A percentile compares a stretch with the other conserved stretches of the same genome.
Conservation (phyloP, 192 early-diverging fungal genomes). For the Borealophlyctis nickersoniae region DNA sequence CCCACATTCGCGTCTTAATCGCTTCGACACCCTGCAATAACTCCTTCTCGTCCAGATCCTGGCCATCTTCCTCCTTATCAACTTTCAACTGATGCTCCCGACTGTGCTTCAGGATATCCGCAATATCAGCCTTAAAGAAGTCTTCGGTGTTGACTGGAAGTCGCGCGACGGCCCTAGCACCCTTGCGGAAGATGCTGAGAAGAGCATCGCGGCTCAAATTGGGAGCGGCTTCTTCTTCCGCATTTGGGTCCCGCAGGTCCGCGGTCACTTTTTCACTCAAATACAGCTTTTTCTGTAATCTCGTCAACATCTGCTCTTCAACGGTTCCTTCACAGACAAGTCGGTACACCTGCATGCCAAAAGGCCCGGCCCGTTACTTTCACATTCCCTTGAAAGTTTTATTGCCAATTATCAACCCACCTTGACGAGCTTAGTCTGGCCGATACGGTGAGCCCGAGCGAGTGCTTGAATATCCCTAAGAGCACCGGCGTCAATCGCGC, state of each 20-base stretch:
- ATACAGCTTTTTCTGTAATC: constrained; percentile 61
- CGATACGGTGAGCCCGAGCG: constrained; percentile 75
- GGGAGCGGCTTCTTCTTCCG: constrained; percentile 24
- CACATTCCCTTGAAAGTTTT: no score
- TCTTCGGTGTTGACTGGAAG: constrained; percentile 12
- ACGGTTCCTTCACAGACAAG: constrained; percentile 68
- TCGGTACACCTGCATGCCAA: constrained; percentile 49
- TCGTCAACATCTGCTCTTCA: constrained; percentile 67
- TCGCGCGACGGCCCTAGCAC: constrained; percentile 23
- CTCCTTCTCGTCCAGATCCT: constrained; percentile 2
- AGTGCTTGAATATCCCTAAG: constrained; percentile 54
- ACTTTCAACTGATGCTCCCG: constrained; percentile 19
- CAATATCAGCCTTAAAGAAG: constrained; percentile 20
- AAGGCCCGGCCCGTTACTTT: no score
- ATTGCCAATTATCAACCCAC: constrained; percentile 11
- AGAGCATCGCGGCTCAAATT: constrained; percentile 29
- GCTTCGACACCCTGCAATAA: constrained; percentile 29
- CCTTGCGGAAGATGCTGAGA: constrained; percentile 33
- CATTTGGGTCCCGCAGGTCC: constrained; percentile 18
- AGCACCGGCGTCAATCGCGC: neutral
- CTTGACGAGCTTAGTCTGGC: constrained; percentile 75
- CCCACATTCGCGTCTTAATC: constrained; percentile 29
- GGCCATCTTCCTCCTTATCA: constrained; percentile 9
- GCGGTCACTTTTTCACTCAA: constrained; percentile 38
- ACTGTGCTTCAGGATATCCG: constrained; percentile 22